Evolutionary conservation across 345 rosid species (phyloP), one percentile per base, ranked within the genome.

Genomic region (Reutealis trisperma): DNA sequence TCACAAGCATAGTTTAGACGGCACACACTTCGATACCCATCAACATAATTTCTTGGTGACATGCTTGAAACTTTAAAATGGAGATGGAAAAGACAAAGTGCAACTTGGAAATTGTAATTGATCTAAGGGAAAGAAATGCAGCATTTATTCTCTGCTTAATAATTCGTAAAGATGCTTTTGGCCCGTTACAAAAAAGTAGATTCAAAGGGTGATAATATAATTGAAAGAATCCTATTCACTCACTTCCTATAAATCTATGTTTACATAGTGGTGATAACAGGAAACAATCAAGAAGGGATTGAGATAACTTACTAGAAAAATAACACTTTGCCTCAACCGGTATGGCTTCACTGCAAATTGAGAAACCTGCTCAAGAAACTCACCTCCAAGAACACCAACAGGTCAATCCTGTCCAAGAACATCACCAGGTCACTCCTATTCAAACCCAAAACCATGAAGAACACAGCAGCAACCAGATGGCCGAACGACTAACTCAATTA

Each of bases 121-220:
- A 22, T 5, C 9, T 13, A n/a, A 22, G 32, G 11, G 27, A 60
- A 8, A 68, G 13, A 24, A 4, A 15, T 1, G 9, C 44, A 8
- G 72, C 72, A 75, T 66, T 45, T 41, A 57, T 75, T 55, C 78
- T 54, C 4, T 45, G 59, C 63, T 42, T 18, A 27, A 22, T 69
- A 69, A 69, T 25, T 41, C 34, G 21, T 2, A 13, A 45, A 6
- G 71, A 47, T 30, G 42, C 16, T 51, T 8, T 15, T 32, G 24
- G 32, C 6, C 47, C 65, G 34, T 58, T 22, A 6, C 19, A 22
- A 13, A 52, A 51, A 75, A 64, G 71, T 63, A 65, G 63, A 65
- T 54, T 64, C 77, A 11, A 47, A 63, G 69, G 1, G 21, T 19
- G 59, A 68, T 22, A 32, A 37, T 15, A 18, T 18, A 32, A 64